Conservation (phyloP, 2,329 filamentous ascomycete species). For the Penicillium digitatum region DNA sequence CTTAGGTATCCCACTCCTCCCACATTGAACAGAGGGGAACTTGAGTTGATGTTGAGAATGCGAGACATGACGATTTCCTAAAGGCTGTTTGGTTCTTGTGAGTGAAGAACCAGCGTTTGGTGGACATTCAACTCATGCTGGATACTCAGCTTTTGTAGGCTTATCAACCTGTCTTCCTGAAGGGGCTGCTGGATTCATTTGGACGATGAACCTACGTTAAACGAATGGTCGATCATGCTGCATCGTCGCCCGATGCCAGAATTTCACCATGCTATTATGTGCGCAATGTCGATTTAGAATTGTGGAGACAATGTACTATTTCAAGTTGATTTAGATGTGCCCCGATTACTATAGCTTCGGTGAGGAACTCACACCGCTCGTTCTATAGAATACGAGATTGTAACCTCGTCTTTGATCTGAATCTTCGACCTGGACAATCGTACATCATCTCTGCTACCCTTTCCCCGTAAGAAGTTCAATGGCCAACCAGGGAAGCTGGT, state of each 20-base stretch:
- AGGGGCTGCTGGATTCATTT: not conserved
- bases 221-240: no score
- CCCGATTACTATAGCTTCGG: not conserved
- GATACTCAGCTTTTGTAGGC: not conserved
- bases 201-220: not conserved
- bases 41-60: not conserved
- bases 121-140: no score
- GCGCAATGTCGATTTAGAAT: not conserved
- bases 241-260: not conserved
- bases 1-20: not conserved
- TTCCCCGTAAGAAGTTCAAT: not conserved
- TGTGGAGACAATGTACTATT: not conserved
- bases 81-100: not conserved
- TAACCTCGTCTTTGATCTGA: not conserved
- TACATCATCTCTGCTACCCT: not conserved
- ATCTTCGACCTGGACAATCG: not conserved
- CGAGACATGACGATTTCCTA: not conserved
- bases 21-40: not conserved
- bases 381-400: not conserved
- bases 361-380: not conserved
- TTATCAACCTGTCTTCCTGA: not conserved
- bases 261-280: not conserved
- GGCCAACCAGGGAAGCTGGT: constrained; percentile 8
- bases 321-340: not conserved
- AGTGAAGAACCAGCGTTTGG: no score